Conservation (phyloP, 2,329 filamentous ascomycete species). For the Lecanicillium sp. region DNA sequence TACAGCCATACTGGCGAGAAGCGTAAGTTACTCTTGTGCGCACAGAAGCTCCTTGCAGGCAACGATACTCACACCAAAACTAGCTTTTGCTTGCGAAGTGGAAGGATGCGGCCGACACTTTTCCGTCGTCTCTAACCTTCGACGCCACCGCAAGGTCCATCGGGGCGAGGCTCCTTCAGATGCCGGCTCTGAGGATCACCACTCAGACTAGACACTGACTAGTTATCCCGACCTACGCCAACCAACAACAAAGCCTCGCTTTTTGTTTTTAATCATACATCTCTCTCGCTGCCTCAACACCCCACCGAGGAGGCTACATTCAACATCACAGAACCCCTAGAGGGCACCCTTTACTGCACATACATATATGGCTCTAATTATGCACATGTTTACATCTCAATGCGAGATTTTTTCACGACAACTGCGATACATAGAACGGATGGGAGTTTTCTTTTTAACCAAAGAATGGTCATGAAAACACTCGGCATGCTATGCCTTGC, state of each 20-base stretch:
- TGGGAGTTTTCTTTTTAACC: not conserved
- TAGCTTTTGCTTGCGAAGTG: slow-evolving; percentile 89
- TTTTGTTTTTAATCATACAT: not conserved
- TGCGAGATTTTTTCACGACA: slow-evolving; percentile 3
- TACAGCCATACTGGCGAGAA: slow-evolving; percentile 98
- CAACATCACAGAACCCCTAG: not conserved
- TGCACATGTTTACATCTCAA: not conserved
- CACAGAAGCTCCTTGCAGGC: not conserved
- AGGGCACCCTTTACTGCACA: not conserved
- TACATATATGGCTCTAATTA: not conserved
- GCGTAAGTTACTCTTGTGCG: slow-evolving; percentile 53
- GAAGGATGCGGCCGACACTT: slow-evolving; percentile 94
- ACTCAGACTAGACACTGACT: slow-evolving; percentile 40
- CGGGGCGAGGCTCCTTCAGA: slow-evolving; percentile 57
- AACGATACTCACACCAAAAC: slow-evolving; percentile 5
- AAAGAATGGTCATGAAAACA: not conserved
- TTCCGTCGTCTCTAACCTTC: slow-evolving; percentile 91
- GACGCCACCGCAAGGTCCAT: slow-evolving; percentile 93
- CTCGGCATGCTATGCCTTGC: not conserved
- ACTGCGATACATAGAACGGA: slow-evolving; percentile 3
- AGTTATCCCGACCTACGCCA: not conserved
- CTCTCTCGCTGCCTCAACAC: not conserved
- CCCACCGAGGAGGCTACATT: not conserved
- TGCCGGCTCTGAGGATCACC: slow-evolving; percentile 54
- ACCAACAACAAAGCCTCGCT: no score